phyloP scores from a whole-genome alignment of 805 yeast species.

The Isabelozyma pseudorhagii region DNA sequence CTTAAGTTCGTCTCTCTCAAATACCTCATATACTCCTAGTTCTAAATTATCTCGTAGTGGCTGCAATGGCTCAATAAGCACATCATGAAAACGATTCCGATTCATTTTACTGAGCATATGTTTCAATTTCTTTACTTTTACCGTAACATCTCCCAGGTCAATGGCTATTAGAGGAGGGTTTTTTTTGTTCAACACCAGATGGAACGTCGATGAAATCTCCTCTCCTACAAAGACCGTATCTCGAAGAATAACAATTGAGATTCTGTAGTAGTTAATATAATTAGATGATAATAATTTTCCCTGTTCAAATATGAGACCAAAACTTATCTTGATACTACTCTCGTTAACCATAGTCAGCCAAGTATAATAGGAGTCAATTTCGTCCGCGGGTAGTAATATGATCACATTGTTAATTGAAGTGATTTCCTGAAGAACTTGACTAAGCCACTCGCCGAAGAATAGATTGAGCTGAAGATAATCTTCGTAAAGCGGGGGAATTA shows the following conservation, averaged over 20 bases:
- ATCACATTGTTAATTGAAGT: background rate
- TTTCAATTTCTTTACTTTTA: background rate
- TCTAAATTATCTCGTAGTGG: conserved; percentile 63
- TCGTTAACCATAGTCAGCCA: background rate
- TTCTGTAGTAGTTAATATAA: background rate
- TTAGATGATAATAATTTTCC: background rate
- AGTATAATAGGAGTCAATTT: background rate
- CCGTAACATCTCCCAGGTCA: background rate
- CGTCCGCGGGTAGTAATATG: background rate
- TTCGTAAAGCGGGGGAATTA: background rate
- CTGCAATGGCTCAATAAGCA: conserved; percentile 56
- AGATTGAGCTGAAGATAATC: background rate
- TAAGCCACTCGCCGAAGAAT: background rate
- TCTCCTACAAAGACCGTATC: background rate
- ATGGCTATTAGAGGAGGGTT: background rate
- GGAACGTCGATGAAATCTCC: background rate
- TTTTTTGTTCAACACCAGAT: background rate
- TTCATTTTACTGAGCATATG: background rate
- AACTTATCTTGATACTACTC: background rate
- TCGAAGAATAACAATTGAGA: background rate
- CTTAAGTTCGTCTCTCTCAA: conserved; percentile 69
- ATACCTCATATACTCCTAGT: conserved; percentile 58
- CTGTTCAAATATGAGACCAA: background rate
- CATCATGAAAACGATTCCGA: background rate
- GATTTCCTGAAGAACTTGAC: background rate